Base-by-base conservation (phyloP, 495 filamentous ascomycete species). In the Bacidia gigantensis region DNA sequence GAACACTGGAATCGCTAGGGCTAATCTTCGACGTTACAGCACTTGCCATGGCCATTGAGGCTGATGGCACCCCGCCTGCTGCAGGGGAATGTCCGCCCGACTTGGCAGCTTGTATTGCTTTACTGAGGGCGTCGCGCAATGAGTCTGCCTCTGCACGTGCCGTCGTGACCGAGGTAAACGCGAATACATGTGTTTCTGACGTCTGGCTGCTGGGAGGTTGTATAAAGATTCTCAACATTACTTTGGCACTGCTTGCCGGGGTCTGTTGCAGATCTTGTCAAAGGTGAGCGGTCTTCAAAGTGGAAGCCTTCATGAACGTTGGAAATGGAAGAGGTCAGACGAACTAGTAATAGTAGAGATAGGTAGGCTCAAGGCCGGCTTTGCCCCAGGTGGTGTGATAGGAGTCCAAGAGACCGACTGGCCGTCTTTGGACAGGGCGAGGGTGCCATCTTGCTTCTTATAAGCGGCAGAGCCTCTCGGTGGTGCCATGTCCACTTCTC, bases 371-470 rank as follows among this genome's bases (percentile, higher is more conserved):
- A 96, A 65, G 18, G 75, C 57, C 17, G 81, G 72, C 50, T 76
- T 67, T 2, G 72, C 72, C 25, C 67, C 72, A 14, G 74, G 67
- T 26, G 72, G 71, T 54, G 72, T 69, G 17, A 76, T 69, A 0
- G 89, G 84, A 3, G 78, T 86, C 89, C 89, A 98, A 62, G 78
- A 81, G 42, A 98, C 74, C 32, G 77, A 79, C 56, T 73, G 74
- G 52, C 75, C 71, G 68, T 90, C 84, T 29, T 73, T 69, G 24
- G 83, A 74, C 47, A 95, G 69, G 44, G 76, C 76, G 62, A 98
- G 72, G 59, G 76, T 79, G 63, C 92, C 92, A 73, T 96, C 88
- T 70, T 90, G 89, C 74, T 98, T 98, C 71, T 95, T 97, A 75
- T 90, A 96, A 49, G 80, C 73, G 52, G 87, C 83, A 54, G 76